A percentile compares a stretch with the other conserved stretches of the same genome.
These are phyloP conservation scores for Microsporum ferrugineum DNA, from an alignment of 2,329 filamentous ascomycete genomes.

Conservation along the genomic window DNA sequence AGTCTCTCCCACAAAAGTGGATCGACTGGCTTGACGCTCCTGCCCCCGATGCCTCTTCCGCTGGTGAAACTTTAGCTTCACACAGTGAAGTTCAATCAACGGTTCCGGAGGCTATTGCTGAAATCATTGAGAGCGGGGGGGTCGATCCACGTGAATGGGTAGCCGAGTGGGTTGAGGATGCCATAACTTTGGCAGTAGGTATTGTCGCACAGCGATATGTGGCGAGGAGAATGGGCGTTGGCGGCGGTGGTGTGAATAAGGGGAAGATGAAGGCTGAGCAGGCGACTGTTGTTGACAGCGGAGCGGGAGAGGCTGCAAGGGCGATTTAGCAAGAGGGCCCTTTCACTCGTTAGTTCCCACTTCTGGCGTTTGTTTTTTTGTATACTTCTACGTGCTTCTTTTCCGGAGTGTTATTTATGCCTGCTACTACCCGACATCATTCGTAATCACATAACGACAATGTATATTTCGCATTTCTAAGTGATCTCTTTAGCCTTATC, in stretches of 20 bases:
- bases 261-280: constrained; percentile 44
- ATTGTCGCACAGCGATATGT: constrained; percentile 92
- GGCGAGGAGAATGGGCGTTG: constrained; percentile 87
- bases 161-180: constrained; percentile 91
- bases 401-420: constrained; percentile 6
- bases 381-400: constrained; percentile 3
- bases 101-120: constrained; percentile 66
- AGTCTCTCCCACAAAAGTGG: constrained; percentile 76
- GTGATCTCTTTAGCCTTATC: neutral
- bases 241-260: constrained; percentile 58
- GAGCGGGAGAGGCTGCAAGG: constrained; percentile 50
- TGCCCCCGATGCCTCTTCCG: constrained; percentile 25
- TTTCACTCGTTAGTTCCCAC: neutral
- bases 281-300: constrained; percentile 45
- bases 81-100: constrained; percentile 22
- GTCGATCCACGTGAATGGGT: constrained; percentile 96
- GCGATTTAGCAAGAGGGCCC: constrained; percentile 29
- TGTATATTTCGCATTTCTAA: neutral
- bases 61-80: constrained; percentile 17
- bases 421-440: neutral
- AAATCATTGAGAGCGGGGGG: constrained; percentile 61
- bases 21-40: constrained; percentile 80
- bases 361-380: constrained; percentile 3
- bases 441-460: neutral
- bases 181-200: constrained; percentile 64